These are phyloP conservation scores for Dryas integrifolia DNA, from an alignment of 331 rosid genomes.

Conservation along the genomic window DNA sequence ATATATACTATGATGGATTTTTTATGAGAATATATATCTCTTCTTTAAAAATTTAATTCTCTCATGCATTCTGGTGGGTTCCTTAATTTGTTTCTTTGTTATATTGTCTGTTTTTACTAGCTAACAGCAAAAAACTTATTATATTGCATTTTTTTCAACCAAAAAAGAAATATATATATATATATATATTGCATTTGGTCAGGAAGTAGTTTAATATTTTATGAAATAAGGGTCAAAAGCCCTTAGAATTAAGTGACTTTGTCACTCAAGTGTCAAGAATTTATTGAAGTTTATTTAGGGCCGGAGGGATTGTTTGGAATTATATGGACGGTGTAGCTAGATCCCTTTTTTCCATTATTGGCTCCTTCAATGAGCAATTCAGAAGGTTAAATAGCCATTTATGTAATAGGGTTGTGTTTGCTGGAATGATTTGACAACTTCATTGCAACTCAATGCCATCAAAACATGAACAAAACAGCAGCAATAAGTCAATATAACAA, in stretches of 20 bases:
- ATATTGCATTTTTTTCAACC: constrained; percentile 1
- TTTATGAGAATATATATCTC: background rate
- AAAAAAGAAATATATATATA: background rate
- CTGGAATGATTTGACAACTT: background rate
- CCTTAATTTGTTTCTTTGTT: background rate
- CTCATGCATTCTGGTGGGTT: constrained; percentile 8
- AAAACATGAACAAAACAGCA: background rate
- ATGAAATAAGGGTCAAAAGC: background rate
- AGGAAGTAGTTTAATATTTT: background rate
- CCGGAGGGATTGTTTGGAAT: background rate
- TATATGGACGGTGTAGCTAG: background rate
- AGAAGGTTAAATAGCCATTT: too few species aligned
- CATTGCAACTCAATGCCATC: too few species aligned
- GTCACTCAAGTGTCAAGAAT: background rate
- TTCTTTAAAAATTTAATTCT: background rate
- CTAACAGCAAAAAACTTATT: background rate
- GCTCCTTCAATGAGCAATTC: background rate
- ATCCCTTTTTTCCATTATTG: background rate
- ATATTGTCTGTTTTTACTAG: too few species aligned
- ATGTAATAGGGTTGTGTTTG: background rate
- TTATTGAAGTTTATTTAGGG: background rate
- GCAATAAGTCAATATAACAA: background rate
- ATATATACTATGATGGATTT: background rate
- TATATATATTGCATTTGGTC: background rate
- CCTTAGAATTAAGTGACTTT: background rate